A percentile compares a stretch with the other conserved stretches of the same genome.
Evolutionary conservation across 1,139 yeast genomes (phyloP).

Genomic region (Suzukiozyma palmioleophila): DNA sequence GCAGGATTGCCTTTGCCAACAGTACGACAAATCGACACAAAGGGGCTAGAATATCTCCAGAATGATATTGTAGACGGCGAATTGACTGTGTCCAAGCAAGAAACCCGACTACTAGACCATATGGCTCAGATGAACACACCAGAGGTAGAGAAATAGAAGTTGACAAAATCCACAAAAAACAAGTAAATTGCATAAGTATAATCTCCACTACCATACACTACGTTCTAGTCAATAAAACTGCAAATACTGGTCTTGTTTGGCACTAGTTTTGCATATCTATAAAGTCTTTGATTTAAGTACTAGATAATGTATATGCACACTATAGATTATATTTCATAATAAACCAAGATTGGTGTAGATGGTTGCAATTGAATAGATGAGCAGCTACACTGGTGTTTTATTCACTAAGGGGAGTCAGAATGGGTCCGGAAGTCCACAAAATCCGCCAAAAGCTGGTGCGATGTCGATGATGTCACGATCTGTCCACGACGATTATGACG

Average conservation of each 20-base stretch:
- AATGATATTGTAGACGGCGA: conserved; percentile 14
- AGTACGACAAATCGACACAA: conserved; percentile 41
- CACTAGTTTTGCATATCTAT: too few relatives aligned
- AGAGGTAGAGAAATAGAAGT: too few relatives aligned
- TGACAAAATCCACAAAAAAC: too few relatives aligned
- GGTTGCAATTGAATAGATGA: neutral
- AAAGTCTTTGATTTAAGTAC: too few relatives aligned
- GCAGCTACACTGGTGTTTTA: conserved; percentile 5
- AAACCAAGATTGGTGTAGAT: too few relatives aligned
- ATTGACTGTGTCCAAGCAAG: conserved; percentile 16
- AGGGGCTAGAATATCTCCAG: conserved; percentile 36
- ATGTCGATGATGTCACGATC: conserved; percentile 11
- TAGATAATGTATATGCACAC: too few relatives aligned
- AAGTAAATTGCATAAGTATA: too few relatives aligned
- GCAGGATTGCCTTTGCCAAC: conserved; percentile 37
- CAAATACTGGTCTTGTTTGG: too few relatives aligned
- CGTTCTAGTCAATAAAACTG: too few relatives aligned
- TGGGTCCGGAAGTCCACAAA: conserved; percentile 3
- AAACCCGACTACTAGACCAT: conserved; percentile 20
- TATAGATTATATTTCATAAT: too few relatives aligned
- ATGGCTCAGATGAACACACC: conserved; percentile 10
- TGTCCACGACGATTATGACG: conserved; percentile 19
- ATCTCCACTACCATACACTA: too few relatives aligned
- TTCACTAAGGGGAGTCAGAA: conserved; percentile 8
- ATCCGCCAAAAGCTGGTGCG: neutral